Evolutionary conservation across 805 yeast genomes (phyloP).

Genomic region (Wickerhamomyces queroliae): DNA sequence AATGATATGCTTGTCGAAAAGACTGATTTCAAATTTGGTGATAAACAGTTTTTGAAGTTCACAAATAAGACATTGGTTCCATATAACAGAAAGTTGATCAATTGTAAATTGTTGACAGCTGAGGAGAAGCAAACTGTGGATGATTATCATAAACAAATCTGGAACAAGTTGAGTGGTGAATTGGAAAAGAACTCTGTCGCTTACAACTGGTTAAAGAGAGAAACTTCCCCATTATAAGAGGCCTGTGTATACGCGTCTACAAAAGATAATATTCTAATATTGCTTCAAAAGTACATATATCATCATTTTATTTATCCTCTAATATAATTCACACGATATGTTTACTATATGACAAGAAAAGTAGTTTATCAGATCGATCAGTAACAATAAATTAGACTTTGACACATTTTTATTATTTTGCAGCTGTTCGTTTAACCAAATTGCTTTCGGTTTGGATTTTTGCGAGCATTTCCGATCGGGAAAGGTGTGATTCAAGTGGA

Average conservation of each 20-base stretch:
- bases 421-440: too few species aligned
- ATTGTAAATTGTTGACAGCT: conserved; percentile 42
- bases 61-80: conserved; percentile 87
- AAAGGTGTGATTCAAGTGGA: too few species aligned
- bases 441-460: too few species aligned
- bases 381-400: too few species aligned
- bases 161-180: conserved; percentile 43
- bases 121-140: conserved; percentile 71
- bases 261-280: neutral
- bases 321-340: too few species aligned
- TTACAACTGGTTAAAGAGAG: conserved; percentile 64
- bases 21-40: conserved; percentile 43
- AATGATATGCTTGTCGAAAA: conserved; percentile 61
- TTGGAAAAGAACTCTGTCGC: conserved; percentile 57
- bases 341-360: too few species aligned
- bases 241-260: neutral
- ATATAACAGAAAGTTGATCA: conserved; percentile 71
- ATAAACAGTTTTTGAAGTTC: conserved; percentile 55
- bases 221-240: conserved; percentile 26
- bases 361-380: too few species aligned
- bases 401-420: too few species aligned
- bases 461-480: too few species aligned
- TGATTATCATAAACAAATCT: conserved; percentile 52
- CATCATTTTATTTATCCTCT: neutral
- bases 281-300: neutral